Evolutionary conservation across 768 basidiomycete species (phyloP).

Genomic region (Suillus bovinus): DNA sequence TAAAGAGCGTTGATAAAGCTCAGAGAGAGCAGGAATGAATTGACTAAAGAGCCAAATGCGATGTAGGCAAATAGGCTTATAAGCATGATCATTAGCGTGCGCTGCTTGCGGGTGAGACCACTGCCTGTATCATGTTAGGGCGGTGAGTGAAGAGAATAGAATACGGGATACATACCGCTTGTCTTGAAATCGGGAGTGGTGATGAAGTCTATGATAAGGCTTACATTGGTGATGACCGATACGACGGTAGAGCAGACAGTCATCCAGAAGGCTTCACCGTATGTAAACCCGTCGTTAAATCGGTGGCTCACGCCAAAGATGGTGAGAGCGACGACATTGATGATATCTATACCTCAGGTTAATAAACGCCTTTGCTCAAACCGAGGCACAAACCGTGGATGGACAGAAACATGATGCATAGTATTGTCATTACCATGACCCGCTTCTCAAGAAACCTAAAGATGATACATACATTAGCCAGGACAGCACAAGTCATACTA

Average conservation of each 20-base stretch:
- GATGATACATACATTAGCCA: conserved; percentile 70
- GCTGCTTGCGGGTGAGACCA: conserved; percentile 78
- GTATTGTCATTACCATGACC: conserved; percentile 60
- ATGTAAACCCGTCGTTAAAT: conserved; percentile 67
- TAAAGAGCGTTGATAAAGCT: conserved; percentile 76
- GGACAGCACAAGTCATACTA: conserved; percentile 65
- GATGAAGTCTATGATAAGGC: conserved; percentile 61
- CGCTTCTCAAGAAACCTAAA: conserved; percentile 70
- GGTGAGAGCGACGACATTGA: conserved; percentile 62
- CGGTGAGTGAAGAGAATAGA: background rate
- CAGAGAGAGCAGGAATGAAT: conserved; percentile 50
- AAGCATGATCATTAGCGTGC: conserved; percentile 75
- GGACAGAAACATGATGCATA: conserved; percentile 63
- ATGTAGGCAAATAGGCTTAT: conserved; percentile 75
- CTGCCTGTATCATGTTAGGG: conserved; percentile 50
- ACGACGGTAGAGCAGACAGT: conserved; percentile 73
- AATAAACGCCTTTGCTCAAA: background rate
- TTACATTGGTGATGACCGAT: conserved; percentile 65
- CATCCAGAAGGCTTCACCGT: conserved; percentile 73
- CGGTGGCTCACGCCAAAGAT: conserved; percentile 64
- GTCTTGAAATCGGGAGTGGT: conserved; percentile 57
- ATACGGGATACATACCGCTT: conserved; percentile 47
- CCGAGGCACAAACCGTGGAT: conserved; percentile 58
- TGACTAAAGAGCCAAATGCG: conserved; percentile 66
- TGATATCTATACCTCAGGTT: conserved; percentile 48